Evolutionary conservation across 192 early-diverging fungal genomes (phyloP), one percentile per base, ranked within the genome.

Genomic region (Umbelopsis ramanniana): DNA sequence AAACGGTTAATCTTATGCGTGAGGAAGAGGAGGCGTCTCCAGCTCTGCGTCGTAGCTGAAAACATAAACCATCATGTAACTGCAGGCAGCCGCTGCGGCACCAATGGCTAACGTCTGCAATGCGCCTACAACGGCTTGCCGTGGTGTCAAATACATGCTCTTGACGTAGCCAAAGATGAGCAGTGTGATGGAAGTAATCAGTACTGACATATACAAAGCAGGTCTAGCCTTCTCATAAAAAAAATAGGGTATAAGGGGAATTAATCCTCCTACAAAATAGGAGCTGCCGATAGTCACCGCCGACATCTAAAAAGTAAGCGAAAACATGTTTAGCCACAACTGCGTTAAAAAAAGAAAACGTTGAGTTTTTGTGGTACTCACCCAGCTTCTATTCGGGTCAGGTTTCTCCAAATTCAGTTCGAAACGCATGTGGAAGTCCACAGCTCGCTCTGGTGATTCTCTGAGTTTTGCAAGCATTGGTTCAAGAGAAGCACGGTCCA

Each of bases 401-500:
- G 87, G 87, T 69, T 82, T 74, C 63, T 85, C 84, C 48, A 89
- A 70, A n/a, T 75, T 73, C 6, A 89, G 76, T 73, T 89, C 84
- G 76, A 85, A 86, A 48, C 81, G 72, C 88, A 89, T 89, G 85
- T 87, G 87, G 69, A 89, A 89, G 63, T 89, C 85, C 3, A 89
- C 81, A 70, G 82, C 84, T 46, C 73, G 72, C 5, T 81, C 79
- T 26, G 79, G 77, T 53, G 86, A 75, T 26, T 74, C 53, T 45
- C 79, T 60, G 54, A 89, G 79, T 6, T 70, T 66, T 9, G 52
- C 48, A n/a, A 89, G 66, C 71, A 89, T 66, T n/a, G 88, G 88
- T 43, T 82, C 76, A 57, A 89, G 45, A 35, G 74, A 73, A 19
- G 69, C 50, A 3, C 81, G 74, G 52, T 74, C 70, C 35, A 89